Conservation (phyloP, 345 rosid species). For the Melastoma malabathricum region DNA sequence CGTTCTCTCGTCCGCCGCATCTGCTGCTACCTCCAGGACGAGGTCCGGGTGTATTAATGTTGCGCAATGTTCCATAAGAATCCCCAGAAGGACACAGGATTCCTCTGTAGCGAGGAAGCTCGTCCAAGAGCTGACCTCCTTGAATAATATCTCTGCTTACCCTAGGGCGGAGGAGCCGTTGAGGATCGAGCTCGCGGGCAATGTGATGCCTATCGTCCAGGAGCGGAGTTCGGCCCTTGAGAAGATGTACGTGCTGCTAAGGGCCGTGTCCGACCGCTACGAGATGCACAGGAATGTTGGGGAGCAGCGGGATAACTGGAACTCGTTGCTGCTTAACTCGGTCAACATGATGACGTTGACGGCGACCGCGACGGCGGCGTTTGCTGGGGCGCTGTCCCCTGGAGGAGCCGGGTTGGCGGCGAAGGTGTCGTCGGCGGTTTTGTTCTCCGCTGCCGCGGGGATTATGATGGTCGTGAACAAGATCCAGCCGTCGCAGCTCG, state of each 20-base stretch:
- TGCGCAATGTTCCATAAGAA: no score
- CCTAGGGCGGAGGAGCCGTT: no score
- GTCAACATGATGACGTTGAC: constrained; percentile 54
- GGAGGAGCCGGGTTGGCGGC: neutral
- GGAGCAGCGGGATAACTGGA: constrained; percentile 60
- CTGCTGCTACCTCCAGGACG: no score
- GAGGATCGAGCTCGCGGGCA: no score
- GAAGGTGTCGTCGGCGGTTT: constrained; percentile 8
- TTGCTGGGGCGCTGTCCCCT: neutral
- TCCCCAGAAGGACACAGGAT: no score
- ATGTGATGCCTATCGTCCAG: no score
- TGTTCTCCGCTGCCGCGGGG: constrained; percentile 22
- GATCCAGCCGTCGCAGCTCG: constrained; percentile 33
- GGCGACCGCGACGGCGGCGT: constrained; percentile 19
- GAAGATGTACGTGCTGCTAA: constrained; percentile 34
- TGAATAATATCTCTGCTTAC: neutral
- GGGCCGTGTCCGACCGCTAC: constrained; percentile 42
- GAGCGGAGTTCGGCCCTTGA: neutral
- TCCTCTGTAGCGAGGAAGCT: neutral
- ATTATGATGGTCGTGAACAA: constrained; percentile 21
- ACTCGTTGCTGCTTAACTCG: constrained; percentile 42
- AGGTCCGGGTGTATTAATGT: no score
- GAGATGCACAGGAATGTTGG: constrained; percentile 62
- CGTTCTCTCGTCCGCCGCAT: no score
- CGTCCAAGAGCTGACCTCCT: constrained; percentile 1